Percentiles rank a stretch among this genome's conserved stretches.
Evolutionary conservation across 257 asterid genomes (phyloP).

Genomic region (Solanum microdontum): DNA sequence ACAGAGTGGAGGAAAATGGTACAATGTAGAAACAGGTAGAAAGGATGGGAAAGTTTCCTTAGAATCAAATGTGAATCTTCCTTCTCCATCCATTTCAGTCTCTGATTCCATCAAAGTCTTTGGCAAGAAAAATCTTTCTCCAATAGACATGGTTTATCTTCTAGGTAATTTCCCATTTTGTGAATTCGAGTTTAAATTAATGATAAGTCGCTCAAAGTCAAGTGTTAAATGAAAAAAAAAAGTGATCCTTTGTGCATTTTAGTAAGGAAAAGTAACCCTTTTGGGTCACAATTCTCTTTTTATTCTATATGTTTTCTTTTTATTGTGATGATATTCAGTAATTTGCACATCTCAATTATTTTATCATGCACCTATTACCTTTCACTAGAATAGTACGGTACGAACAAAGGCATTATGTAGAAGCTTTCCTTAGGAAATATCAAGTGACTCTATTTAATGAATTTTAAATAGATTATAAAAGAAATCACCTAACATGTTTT

Average conservation of each 20-base stretch:
- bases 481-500: background rate
- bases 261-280: no score
- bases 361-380: background rate
- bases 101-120: constrained; percentile 23
- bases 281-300: no score
- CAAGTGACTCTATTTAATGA: background rate
- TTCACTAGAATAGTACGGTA: accelerated
- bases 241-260: no score
- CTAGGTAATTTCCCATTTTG: constrained; percentile 19
- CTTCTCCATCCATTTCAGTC: constrained; percentile 34
- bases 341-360: background rate
- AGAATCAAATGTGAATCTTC: constrained; percentile 37
- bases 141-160: constrained; percentile 47
- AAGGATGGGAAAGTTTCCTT: constrained; percentile 36
- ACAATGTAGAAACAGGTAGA: constrained; percentile 38
- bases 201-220: background rate
- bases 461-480: background rate
- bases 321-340: background rate
- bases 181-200: no score
- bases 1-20: constrained; percentile 43
- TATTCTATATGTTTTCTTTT: no score
- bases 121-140: constrained; percentile 21
- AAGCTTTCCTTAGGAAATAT: no score
- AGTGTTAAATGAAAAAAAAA: background rate
- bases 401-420: no score